Percentiles rank a stretch among this genome's conserved stretches.
These are phyloP conservation scores for Globisporangium acanthophoron DNA, from an alignment of 352 stramenopile genomes.

Conservation along the genomic window DNA sequence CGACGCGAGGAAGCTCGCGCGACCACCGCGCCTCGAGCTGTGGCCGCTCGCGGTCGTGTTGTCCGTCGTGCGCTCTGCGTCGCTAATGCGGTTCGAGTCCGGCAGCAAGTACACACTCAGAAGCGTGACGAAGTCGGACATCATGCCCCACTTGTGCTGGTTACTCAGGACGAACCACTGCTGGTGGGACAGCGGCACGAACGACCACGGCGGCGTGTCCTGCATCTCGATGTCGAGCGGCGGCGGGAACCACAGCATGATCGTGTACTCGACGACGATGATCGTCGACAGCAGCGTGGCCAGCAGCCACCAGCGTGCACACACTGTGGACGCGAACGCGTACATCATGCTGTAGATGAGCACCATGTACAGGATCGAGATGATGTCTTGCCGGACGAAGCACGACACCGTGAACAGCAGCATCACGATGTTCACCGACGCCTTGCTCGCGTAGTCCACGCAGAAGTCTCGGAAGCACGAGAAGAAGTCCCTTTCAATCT, in stretches of 20 bases:
- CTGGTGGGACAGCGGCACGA: slow-evolving; percentile 47
- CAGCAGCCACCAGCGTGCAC: slow-evolving; percentile 47
- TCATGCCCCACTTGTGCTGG: slow-evolving; percentile 74
- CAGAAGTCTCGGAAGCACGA: slow-evolving; percentile 57
- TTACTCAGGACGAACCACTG: slow-evolving; percentile 59
- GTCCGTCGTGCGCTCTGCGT: slow-evolving; percentile 10
- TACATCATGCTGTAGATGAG: slow-evolving; percentile 84
- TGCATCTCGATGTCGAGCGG: slow-evolving; percentile 51
- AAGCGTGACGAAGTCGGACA: slow-evolving; percentile 70
- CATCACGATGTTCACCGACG: slow-evolving; percentile 75
- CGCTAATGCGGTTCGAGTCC: slow-evolving; percentile 34
- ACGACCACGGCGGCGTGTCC: slow-evolving; percentile 50
- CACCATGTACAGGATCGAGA: slow-evolving; percentile 75
- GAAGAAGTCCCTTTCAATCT: slow-evolving; percentile 51
- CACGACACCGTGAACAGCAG: slow-evolving; percentile 69
- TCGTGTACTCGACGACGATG: slow-evolving; percentile 63
- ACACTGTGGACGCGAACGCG: slow-evolving; percentile 44
- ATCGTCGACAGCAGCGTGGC: slow-evolving; percentile 51
- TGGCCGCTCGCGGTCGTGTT: slow-evolving; percentile 5
- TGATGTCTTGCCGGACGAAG: slow-evolving; percentile 73
- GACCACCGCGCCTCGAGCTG: not conserved
- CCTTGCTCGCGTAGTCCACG: slow-evolving; percentile 65
- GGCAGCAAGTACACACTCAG: slow-evolving; percentile 68
- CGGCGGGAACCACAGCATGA: slow-evolving; percentile 70
- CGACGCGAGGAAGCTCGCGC: not conserved